Evolutionary conservation across 306 rosid species (phyloP).

Genomic region (Inga laurina): DNA sequence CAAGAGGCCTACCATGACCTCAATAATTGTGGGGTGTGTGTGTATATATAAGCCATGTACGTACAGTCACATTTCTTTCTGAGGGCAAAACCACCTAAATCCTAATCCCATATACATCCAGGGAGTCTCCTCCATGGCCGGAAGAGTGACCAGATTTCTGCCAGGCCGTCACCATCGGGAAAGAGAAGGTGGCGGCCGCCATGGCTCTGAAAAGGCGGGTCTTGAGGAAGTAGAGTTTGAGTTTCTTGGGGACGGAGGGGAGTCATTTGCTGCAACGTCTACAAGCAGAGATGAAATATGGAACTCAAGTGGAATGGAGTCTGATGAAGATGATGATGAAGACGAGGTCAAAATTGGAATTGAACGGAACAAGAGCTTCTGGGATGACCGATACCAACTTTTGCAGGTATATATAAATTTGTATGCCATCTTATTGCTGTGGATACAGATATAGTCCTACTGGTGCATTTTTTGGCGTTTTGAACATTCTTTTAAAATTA

Average conservation of each 20-base stretch:
- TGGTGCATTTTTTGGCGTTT: too few species aligned
- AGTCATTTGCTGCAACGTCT: slow-evolving; percentile 13
- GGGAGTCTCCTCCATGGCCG: slow-evolving; percentile 25
- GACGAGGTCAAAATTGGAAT: background rate
- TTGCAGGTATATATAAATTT: slow-evolving; percentile 46
- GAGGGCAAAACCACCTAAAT: background rate
- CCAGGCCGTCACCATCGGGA: background rate
- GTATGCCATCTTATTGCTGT: too few species aligned
- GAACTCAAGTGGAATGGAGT: slow-evolving; percentile 28
- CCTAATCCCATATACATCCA: background rate
- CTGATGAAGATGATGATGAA: slow-evolving; percentile 40
- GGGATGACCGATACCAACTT: slow-evolving; percentile 71
- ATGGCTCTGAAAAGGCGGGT: background rate
- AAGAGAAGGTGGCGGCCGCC: background rate
- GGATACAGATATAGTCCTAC: too few species aligned
- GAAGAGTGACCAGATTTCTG: slow-evolving; percentile 25
- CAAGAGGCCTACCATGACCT: slow-evolving; percentile 35
- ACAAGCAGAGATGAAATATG: slow-evolving; percentile 32
- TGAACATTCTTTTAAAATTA: too few species aligned
- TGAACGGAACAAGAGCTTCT: slow-evolving; percentile 46
- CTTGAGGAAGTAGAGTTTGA: slow-evolving; percentile 62
- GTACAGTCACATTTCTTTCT: background rate
- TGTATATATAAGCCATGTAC: background rate
- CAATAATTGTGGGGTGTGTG: slow-evolving; percentile 11
- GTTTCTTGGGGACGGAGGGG: slow-evolving; percentile 50